Base-by-base conservation (phyloP, 2,329 filamentous ascomycete genomes). In the Alternaria rosae region DNA sequence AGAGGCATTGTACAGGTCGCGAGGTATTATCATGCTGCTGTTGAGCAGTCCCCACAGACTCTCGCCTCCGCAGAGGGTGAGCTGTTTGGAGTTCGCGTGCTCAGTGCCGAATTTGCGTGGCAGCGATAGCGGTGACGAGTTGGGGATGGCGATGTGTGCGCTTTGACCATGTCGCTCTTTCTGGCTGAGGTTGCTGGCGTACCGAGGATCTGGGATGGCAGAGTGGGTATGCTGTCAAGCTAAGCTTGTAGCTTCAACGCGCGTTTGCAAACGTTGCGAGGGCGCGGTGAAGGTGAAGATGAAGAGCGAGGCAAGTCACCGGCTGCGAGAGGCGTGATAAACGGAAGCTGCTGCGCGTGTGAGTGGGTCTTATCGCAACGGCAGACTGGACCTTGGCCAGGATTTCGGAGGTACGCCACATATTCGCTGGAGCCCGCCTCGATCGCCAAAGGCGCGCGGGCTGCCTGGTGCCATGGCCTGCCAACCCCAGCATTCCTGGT, bases 1-100 rank as follows among this genome's bases (percentile, higher is more conserved):
- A 23, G 78, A 78, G 55, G 76, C 74, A 59, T 82, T 78, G 77
- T 85, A 86, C 25, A 86, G 71, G 35, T 64, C 57, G 61, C 80
- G 74, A 47, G 75, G 69, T 42, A 77, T 61, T 64, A 79, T 73
- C 77, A 78, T 79, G 69, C 64, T 72, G 64, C 51, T 64, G 59
- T 58, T 44, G 66, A 66, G 64, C 58, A 65, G 67, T 64, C 64
- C 69, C 65, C 59, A 70, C 70, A 77, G 74, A 73, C 74, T 76
- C 76, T 69, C 75, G 66, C 78, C 78, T 78, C 78, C 77, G 76
- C 58, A 78, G 78, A 79, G 78, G 78, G 76, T 66, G 77, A 77
- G 75, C 76, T 74, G 76, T 67, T 71, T 68, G 70, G 62, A 32
- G 52, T 64, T 71, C 66, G 70, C 69, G 71, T 74, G 71, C 73